These are phyloP conservation scores for Suillus variegatus DNA, from an alignment of 768 basidiomycete genomes.

Conservation along the genomic window DNA sequence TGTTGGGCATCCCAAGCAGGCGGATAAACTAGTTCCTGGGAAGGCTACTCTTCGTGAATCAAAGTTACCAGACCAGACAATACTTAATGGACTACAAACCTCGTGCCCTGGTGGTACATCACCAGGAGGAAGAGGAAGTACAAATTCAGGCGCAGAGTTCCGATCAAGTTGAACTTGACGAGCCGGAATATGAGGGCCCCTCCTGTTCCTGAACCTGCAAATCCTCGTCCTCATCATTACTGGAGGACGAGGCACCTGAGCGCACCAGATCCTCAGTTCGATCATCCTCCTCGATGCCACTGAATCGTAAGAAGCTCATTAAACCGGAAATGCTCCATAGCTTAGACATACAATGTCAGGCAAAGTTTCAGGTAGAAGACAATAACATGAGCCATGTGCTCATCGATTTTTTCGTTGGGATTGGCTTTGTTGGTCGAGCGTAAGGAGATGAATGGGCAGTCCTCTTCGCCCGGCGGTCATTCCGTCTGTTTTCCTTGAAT, in stretches of 20 bases:
- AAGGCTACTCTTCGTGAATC: not conserved
- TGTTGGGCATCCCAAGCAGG: constrained; percentile 12
- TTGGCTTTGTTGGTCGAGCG: constrained; percentile 38
- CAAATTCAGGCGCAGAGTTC: constrained; percentile 9
- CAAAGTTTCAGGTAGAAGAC: constrained; percentile 5
- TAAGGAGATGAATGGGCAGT: constrained; percentile 54
- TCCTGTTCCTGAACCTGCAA: constrained; percentile 18
- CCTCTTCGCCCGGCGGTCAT: constrained; percentile 40
- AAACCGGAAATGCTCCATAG: constrained; percentile 55
- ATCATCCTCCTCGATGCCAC: constrained; percentile 25
- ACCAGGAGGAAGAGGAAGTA: constrained; percentile 19
- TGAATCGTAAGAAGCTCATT: constrained; percentile 49
- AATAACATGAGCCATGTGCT: constrained; percentile 12
- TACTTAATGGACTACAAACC: not conserved
- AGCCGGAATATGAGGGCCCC: constrained; percentile 22
- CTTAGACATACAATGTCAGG: constrained; percentile 24
- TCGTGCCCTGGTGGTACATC: constrained; percentile 5
- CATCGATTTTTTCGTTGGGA: constrained; percentile 50
- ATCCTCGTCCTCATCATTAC: constrained; percentile 26
- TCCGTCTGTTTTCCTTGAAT: constrained; percentile 38
- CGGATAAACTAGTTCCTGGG: constrained; percentile 5
- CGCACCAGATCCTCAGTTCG: constrained; percentile 16
- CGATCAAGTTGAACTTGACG: constrained; percentile 25
- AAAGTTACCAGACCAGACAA: not conserved
- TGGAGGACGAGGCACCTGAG: constrained; percentile 20